Evolutionary conservation across 2,329 filamentous ascomycete species (phyloP).

Genomic region (Ceratocystis albifundus): DNA sequence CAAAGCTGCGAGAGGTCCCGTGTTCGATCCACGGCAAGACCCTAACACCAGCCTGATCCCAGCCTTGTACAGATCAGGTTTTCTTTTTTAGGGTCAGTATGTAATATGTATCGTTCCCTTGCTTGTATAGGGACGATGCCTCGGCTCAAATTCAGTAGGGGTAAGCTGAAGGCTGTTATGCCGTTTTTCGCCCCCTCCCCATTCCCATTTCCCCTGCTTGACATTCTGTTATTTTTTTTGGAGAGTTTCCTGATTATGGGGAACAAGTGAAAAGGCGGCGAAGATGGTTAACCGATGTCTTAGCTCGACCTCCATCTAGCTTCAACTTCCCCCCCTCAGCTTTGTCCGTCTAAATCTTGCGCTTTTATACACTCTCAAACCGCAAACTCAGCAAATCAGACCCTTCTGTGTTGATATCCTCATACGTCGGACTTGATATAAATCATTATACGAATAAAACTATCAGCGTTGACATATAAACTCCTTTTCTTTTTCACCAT

Average conservation of each 20-base stretch:
- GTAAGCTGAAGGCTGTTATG: not conserved
- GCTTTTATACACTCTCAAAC: too few relatives aligned
- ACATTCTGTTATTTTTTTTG: constrained; percentile 10
- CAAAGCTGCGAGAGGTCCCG: constrained; percentile 15
- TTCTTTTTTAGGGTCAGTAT: not conserved
- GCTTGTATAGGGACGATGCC: not conserved
- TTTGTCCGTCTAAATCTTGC: too few relatives aligned
- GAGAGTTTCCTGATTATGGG: not conserved
- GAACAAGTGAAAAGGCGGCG: not conserved
- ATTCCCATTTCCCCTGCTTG: not conserved
- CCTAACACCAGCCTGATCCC: not conserved
- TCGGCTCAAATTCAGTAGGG: not conserved
- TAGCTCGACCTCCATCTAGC: not conserved
- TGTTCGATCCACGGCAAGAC: constrained; percentile 18
- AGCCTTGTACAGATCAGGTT: too few relatives aligned
- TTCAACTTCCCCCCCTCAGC: not conserved
- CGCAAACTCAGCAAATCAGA: too few relatives aligned
- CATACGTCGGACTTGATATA: too few relatives aligned
- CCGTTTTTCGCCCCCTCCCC: not conserved
- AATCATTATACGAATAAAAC: not conserved
- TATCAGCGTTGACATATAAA: not conserved
- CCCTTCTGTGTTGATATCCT: too few relatives aligned
- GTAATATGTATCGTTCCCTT: too few relatives aligned
- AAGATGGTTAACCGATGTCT: not conserved
- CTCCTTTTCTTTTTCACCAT: constrained; percentile 5